Conservation (phyloP, 2,329 filamentous ascomycete genomes). For the Aaosphaeria arxii region DNA sequence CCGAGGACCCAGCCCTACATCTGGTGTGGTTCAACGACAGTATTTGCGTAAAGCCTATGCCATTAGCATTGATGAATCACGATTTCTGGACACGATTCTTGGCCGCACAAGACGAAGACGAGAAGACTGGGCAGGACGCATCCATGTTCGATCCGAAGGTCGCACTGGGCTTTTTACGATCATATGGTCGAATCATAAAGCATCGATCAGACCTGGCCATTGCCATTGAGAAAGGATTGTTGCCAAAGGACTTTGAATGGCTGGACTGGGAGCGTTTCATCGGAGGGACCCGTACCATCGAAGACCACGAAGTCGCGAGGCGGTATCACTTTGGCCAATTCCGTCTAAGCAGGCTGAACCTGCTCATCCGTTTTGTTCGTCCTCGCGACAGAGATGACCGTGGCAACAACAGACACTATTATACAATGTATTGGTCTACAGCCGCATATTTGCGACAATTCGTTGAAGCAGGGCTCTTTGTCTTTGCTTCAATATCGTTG, state of each 20-base stretch:
- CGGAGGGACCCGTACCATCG: neutral
- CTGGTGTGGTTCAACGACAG: slow-evolving; percentile 1
- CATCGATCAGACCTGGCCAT: neutral
- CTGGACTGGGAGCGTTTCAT: neutral
- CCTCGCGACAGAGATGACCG: neutral
- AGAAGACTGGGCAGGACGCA: neutral
- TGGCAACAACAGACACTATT: no score
- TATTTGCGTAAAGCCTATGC: slow-evolving; percentile 2
- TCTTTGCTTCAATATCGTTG: neutral
- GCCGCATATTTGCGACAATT: neutral
- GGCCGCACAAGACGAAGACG: neutral
- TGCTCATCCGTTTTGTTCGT: neutral
- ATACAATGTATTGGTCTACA: neutral
- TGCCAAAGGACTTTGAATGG: neutral
- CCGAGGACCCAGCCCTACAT: slow-evolving; percentile 2
- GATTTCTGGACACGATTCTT: slow-evolving; percentile 8
- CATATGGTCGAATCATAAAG: neutral
- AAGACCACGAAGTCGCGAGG: neutral
- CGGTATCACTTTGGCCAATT: neutral
- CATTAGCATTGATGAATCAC: slow-evolving; percentile 4
- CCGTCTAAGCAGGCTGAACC: neutral
- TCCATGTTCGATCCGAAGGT: slow-evolving; percentile 1
- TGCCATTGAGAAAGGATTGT: neutral
- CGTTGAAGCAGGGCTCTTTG: neutral
- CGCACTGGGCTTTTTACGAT: neutral